Evolutionary conservation across 2,329 filamentous ascomycete genomes (phyloP).

Genomic region (Epichloe baconii): DNA sequence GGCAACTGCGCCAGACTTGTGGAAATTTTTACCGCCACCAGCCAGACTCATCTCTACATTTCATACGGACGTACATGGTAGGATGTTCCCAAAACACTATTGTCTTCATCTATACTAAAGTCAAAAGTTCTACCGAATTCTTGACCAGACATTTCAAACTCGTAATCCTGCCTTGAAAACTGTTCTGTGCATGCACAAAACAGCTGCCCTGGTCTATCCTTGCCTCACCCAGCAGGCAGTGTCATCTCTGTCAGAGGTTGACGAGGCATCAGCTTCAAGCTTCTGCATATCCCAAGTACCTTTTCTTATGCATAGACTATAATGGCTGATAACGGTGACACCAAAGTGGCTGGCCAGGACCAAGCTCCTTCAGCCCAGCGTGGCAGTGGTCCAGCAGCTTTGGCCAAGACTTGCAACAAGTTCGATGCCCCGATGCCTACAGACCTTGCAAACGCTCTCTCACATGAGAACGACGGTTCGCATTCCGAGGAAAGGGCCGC

Average conservation of each 20-base stretch:
- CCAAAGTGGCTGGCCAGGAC: constrained; percentile 11
- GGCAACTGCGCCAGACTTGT: background rate
- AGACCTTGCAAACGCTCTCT: background rate
- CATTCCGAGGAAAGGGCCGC: constrained; percentile 28
- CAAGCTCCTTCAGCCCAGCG: constrained; percentile 6
- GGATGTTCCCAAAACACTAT: background rate
- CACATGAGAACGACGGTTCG: background rate
- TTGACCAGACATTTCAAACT: background rate
- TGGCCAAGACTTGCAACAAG: background rate
- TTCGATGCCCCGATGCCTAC: constrained; percentile 6
- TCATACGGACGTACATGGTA: background rate
- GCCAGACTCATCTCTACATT: background rate
- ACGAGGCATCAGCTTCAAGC: background rate
- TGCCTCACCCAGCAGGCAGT: background rate
- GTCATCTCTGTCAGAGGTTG: background rate
- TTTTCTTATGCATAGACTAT: background rate
- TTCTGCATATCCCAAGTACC: background rate
- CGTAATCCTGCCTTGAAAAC: background rate
- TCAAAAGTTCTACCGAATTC: background rate
- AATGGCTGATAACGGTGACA: constrained; percentile 17
- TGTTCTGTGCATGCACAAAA: background rate
- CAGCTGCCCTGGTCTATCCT: too few relatives aligned
- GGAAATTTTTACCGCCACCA: constrained; percentile 6
- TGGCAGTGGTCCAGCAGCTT: background rate
- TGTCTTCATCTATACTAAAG: background rate